phyloP scores from a whole-genome alignment of 2,329 filamentous ascomycete species.

The Pezicula carpinea region DNA sequence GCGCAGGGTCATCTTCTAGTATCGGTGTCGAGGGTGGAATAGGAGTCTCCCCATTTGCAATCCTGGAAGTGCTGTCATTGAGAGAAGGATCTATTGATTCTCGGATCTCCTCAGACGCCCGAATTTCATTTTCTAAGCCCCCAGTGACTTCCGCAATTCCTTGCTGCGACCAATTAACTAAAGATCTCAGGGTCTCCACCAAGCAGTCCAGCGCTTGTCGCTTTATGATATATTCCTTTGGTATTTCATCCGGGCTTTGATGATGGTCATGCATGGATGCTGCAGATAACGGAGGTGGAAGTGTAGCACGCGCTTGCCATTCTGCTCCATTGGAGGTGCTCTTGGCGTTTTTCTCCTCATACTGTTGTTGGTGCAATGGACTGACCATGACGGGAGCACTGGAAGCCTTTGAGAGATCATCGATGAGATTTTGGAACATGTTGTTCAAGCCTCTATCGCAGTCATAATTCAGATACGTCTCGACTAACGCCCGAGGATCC shows the following conservation, averaged over 20 bases:
- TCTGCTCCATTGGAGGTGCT: slow-evolving; percentile 55
- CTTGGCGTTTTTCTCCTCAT: slow-evolving; percentile 67
- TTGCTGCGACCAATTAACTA: slow-evolving; percentile 83
- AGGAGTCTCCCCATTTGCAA: slow-evolving; percentile 49
- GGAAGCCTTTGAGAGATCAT: slow-evolving; percentile 85
- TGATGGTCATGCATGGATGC: slow-evolving; percentile 37
- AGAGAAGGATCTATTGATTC: slow-evolving; percentile 73
- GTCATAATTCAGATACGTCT: slow-evolving; percentile 97
- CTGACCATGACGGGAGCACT: slow-evolving; percentile 74
- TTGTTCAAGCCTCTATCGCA: slow-evolving; percentile 95
- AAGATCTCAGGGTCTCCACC: slow-evolving; percentile 80
- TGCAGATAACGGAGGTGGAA: slow-evolving; percentile 76
- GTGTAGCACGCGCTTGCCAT: slow-evolving; percentile 80
- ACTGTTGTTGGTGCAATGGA: slow-evolving; percentile 75
- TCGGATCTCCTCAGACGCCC: slow-evolving; percentile 53
- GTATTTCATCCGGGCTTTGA: slow-evolving; percentile 64
- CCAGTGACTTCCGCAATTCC: slow-evolving; percentile 58
- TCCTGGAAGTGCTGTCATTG: slow-evolving; percentile 55
- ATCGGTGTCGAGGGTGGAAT: slow-evolving; percentile 61
- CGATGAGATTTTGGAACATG: slow-evolving; percentile 92
- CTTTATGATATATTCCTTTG: slow-evolving; percentile 88
- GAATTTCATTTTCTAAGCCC: slow-evolving; percentile 44
- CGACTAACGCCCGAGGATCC: slow-evolving; percentile 84
- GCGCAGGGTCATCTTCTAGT: slow-evolving; percentile 83
- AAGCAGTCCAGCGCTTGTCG: slow-evolving; percentile 82